Base-by-base conservation (phyloP, 2,329 filamentous ascomycete species). In the Alternaria brassicicola region DNA sequence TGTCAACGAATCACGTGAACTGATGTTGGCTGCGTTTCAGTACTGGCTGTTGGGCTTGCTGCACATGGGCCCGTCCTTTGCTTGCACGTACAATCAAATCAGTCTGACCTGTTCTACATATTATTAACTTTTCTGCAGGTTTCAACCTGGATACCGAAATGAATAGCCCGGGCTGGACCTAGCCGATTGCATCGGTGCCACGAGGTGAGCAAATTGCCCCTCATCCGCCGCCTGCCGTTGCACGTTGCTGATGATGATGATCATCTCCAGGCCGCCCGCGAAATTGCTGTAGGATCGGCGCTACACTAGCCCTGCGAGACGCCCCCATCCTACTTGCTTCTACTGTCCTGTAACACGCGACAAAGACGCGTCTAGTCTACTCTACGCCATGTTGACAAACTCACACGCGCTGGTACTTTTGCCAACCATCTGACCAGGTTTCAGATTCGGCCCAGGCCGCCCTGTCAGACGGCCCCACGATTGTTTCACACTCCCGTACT, bases 201-300 rank as follows among this genome's bases (percentile, higher is more conserved):
- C 51, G 28, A 55, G 35, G 45, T 31, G n/a, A 30, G 38, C 48
- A 48, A 52, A 43, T 53, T 61, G n/a, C 47, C 52, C 46, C 38
- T 47, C 41, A 43, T 50, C 35, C 46, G 26, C 35, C 19, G 28
- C 19, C 48, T 59, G 25, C 41, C 42, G 52, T 50, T 47, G 45
- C 41, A 39, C 62, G 59, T 62, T 52, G 50, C 50, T 35, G 56
- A 49, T 42, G 50, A 52, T 35, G 56, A 49, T 42, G 63, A 62
- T 61, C 64, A 56, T 60, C 57, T 54, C 55, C 52, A 52, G 52
- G 50, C 59, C 60, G 60, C 56, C 58, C 59, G 55, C 52, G 59
- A 69, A 65, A 69, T 69, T 66, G 56, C 60, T 45, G 43, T 51
- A 63, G 63, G 63, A 67, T 67, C 63, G 50, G n/a, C 59, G 39